Base-by-base conservation (phyloP, 2,329 filamentous ascomycete species). In the Xylariomycetidae sp. region DNA sequence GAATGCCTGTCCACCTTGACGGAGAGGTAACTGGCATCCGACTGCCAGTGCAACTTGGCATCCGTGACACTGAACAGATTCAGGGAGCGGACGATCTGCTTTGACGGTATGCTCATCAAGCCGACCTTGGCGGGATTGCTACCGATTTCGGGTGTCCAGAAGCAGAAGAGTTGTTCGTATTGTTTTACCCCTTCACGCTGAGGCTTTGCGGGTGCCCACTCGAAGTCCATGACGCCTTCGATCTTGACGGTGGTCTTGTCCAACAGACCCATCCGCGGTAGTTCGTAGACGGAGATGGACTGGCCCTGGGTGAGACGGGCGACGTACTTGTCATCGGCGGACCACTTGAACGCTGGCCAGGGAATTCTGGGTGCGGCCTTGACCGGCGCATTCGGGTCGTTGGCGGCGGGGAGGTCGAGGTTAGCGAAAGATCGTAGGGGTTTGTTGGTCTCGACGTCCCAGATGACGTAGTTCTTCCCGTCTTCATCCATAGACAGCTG, bases 261-360 rank as follows among this genome's bases (percentile, higher is more conserved):
- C 41, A 95, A 73, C 29, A 94, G 74, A 57, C 84, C 85, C 88
- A 95, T 95, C 54, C 82, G 76, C 26, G 88, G 88, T 11, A 88
- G 69, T 62, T 95, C 88, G 62, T 94, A 95, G 52, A 95, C 79
- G 33, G 87, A 92, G 55, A 98, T 94, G 35, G 86, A 88, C 49
- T 88, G 79, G 46, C 85, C 85, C 46, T 88, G 88, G 42, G 81
- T 88, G 70, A 97, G 80, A 43, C 92, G 82, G 15, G 92, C 92
- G 42, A 97, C 89, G 60, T 95, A 98, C 63, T 94, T 92, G 66
- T 96, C 88, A 57, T 98, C 92, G 3, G 92, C 73, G 18, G 92
- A 97, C 92, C 92, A 98, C 70, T 98, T 98, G 80, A 98, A 98
- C 3, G 90, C 89, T 16, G 92, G 92, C 92, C 92, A 98, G 57